Evolutionary conservation across 768 basidiomycete species (phyloP).

Genomic region (Gymnopilus dilepis): DNA sequence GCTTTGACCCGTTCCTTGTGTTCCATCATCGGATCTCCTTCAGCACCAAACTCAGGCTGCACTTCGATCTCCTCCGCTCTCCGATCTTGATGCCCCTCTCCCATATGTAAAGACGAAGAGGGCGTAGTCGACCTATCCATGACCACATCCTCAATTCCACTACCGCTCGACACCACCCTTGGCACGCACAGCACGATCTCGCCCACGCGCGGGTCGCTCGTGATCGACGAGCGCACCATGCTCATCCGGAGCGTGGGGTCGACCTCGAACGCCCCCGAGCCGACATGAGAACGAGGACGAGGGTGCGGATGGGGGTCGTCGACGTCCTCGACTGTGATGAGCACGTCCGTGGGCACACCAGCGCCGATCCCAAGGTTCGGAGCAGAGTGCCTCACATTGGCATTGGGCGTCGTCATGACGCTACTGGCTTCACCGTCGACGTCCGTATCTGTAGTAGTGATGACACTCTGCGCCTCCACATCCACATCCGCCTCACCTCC

Average conservation of each 20-base stretch:
- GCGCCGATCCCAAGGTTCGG: too few relatives aligned
- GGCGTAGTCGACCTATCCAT: background rate
- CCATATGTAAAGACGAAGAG: background rate
- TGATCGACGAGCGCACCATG: background rate
- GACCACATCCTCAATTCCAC: conserved; percentile 7
- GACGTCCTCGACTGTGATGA: conserved; percentile 2
- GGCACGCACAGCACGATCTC: conserved; percentile 12
- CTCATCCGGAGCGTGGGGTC: background rate
- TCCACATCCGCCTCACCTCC: background rate
- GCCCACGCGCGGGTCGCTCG: background rate
- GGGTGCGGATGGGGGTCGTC: too few relatives aligned
- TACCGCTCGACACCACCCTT: conserved; percentile 9
- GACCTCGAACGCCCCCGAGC: background rate
- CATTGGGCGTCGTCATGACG: too few relatives aligned
- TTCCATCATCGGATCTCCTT: background rate
- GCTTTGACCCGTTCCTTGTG: conserved; percentile 6
- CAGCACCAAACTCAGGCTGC: background rate
- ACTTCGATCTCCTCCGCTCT: conserved; percentile 10
- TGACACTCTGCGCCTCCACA: background rate
- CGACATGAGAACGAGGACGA: too few relatives aligned
- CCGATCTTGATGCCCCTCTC: background rate
- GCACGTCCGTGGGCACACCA: background rate
- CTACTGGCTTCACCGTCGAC: too few relatives aligned
- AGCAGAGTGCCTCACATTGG: background rate
- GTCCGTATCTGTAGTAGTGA: background rate